Conservation (phyloP, 1,284 basidiomycete genomes). For the Mycena citricolor region DNA sequence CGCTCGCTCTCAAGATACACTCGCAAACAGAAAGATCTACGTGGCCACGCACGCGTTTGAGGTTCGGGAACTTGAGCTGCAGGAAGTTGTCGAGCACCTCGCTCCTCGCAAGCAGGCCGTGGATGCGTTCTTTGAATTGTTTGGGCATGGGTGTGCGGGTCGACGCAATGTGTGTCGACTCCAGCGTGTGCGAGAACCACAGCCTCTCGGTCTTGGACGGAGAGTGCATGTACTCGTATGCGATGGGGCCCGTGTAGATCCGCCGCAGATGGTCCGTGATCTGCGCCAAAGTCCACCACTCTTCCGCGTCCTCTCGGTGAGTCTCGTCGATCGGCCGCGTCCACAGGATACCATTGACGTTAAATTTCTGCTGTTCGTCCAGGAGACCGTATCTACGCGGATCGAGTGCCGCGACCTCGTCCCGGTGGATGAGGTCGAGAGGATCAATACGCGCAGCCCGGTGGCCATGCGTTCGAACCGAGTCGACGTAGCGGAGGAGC, state of each 20-base stretch:
- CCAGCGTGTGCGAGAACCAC: constrained; percentile 76
- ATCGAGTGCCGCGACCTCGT: constrained; percentile 80
- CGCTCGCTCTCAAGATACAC: background rate
- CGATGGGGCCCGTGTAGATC: constrained; percentile 80
- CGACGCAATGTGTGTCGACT: constrained; percentile 52
- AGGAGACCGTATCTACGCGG: constrained; percentile 75
- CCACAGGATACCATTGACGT: constrained; percentile 83
- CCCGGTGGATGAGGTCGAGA: constrained; percentile 80
- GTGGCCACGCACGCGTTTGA: constrained; percentile 56
- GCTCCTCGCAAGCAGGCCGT: constrained; percentile 67
- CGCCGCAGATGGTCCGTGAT: constrained; percentile 69
- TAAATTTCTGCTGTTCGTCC: constrained; percentile 54
- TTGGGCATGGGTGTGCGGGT: constrained; percentile 34
- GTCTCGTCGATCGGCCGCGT: constrained; percentile 48
- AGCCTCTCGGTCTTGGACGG: constrained; percentile 7
- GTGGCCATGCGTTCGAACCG: constrained; percentile 77
- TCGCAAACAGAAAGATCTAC: background rate
- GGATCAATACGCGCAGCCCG: constrained; percentile 84
- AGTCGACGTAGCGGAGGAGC: constrained; percentile 84
- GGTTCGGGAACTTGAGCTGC: constrained; percentile 78
- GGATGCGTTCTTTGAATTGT: constrained; percentile 56
- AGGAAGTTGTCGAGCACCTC: constrained; percentile 84
- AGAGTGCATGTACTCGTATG: constrained; percentile 55
- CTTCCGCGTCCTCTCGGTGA: constrained; percentile 42
- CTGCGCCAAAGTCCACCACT: constrained; percentile 69